phyloP scores from a whole-genome alignment of 768 basidiomycete genomes.

The Naganishia onofrii region DNA sequence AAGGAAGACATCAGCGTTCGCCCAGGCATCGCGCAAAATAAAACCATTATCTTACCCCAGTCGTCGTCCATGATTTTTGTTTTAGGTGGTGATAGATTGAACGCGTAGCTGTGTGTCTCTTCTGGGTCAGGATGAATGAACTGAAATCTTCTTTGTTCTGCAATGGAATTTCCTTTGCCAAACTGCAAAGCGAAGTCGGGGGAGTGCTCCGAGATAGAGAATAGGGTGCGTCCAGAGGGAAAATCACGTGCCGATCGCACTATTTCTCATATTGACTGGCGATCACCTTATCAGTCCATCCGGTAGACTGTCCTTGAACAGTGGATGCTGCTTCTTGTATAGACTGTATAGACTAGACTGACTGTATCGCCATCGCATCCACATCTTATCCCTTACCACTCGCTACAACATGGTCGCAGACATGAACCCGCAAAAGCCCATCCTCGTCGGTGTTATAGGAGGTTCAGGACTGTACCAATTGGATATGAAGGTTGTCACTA shows the following conservation, averaged over 20 bases:
- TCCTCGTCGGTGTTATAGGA: constrained; percentile 83
- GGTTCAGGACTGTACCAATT: constrained; percentile 90
- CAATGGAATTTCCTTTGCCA: background rate
- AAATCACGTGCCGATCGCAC: constrained; percentile 17
- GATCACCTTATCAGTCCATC: background rate
- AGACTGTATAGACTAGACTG: background rate
- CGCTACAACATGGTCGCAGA: constrained; percentile 10
- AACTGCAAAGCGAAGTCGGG: background rate
- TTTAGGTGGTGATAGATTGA: background rate
- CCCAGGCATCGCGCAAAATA: background rate
- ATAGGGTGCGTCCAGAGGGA: constrained; percentile 1
- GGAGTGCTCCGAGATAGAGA: constrained; percentile 8
- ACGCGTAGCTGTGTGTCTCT: too few species aligned
- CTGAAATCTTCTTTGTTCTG: background rate
- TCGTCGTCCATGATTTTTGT: constrained; percentile 20
- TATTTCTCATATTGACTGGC: background rate
- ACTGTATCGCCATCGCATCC: background rate
- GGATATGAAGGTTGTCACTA: constrained; percentile 57
- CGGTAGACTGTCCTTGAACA: constrained; percentile 9
- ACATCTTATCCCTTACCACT: background rate
- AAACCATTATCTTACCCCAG: constrained; percentile 2
- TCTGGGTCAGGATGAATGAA: too few species aligned
- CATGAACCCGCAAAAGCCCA: background rate
- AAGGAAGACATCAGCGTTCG: background rate
- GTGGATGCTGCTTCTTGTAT: background rate